Evolutionary conservation across 2,329 filamentous ascomycete genomes (phyloP), one percentile per base, ranked within the genome.

Genomic region (Ceratocystis destructans): DNA sequence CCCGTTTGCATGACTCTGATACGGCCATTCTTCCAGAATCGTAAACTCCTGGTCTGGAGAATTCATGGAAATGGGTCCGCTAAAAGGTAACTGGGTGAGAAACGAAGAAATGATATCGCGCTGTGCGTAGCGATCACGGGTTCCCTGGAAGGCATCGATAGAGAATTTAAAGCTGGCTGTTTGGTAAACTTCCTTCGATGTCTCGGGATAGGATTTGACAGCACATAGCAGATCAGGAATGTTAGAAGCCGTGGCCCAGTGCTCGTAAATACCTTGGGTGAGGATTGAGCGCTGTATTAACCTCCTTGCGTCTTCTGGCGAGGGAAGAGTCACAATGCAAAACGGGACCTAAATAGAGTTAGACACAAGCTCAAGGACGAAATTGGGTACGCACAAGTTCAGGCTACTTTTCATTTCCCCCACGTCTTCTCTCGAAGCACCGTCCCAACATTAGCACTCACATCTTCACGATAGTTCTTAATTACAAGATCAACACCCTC

Each of bases 21-120:
- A 79, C 1, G 83, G 79, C 81, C 89, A 96, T 69, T 95, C 83
- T 75, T 97, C 94, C 72, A 94, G 88, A 37, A 97, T 79, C 66
- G 82, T 85, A 73, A 96, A 95, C 20, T 87, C 80, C 69, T 89
- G 79, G 45, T 92, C 86, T 0, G 90, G 85, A 22, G 83, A 79
- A 66, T 83, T 85, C 83, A 99, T 87, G 64, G 79, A 79, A 73
- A 97, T 93, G 0, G 83, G 84, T 0, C 94, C 94, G 15, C 84
- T 76, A 71, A 97, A 90, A 0, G 79, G 83, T 64, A 96, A 79
- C 74, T 90, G 96, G 33, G 78, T 77, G 17, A 68, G 57, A 75
- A 97, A 96, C 1, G 84, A 83, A 72, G 96, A 85, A 73, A 99
- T 94, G 69, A 96, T 83, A 7, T 80, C 78, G n/a, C 84, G 78